Conservation (phyloP, 2,329 filamentous ascomycete genomes). For the Hypoxylon sp. region DNA sequence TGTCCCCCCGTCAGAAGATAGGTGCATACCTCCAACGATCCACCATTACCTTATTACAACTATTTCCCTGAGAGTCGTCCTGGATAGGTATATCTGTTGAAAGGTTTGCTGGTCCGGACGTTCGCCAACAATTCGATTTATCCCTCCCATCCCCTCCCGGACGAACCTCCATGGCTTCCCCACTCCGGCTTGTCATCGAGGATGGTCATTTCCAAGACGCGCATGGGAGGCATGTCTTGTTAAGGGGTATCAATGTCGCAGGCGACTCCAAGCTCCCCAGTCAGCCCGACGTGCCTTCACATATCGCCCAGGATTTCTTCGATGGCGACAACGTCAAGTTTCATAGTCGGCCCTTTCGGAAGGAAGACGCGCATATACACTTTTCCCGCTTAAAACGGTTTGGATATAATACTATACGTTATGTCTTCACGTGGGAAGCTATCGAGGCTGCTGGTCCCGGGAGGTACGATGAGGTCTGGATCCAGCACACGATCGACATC, state of each 20-base stretch:
- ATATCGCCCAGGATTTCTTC: constrained; percentile 84
- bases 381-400: constrained; percentile 87
- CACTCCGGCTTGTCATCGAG: constrained; percentile 83
- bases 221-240: constrained; percentile 84
- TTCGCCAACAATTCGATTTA: background rate
- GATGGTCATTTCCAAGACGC: constrained; percentile 86
- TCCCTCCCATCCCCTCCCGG: background rate
- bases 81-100: constrained; percentile 1
- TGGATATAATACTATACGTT: constrained; percentile 96
- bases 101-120: constrained; percentile 2
- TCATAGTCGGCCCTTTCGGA: constrained; percentile 83
- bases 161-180: constrained; percentile 69
- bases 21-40: constrained; percentile 1
- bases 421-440: constrained; percentile 99
- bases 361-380: constrained; percentile 85
- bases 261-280: constrained; percentile 92
- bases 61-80: constrained; percentile 1
- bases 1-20: constrained; percentile 23
- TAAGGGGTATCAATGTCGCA: constrained; percentile 94
- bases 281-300: constrained; percentile 83
- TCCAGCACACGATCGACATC: constrained; percentile 88
- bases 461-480: constrained; percentile 93
- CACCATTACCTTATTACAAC: background rate
- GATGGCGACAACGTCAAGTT: constrained; percentile 94
- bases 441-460: constrained; percentile 93